Conservation (phyloP, 2,329 filamentous ascomycete genomes). For the Amylocarpus encephaloides region DNA sequence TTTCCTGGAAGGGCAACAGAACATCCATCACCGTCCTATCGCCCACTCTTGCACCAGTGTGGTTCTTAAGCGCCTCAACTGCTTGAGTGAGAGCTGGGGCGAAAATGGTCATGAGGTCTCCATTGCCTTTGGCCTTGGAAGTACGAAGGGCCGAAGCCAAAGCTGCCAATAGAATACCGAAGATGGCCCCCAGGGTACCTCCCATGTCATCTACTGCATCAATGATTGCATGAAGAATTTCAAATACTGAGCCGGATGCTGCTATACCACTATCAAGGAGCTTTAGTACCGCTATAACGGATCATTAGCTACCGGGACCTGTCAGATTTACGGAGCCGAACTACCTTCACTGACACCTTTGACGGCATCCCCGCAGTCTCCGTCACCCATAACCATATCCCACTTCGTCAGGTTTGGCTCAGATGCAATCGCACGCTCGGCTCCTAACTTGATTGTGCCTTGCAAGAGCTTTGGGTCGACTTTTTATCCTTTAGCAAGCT, state of each 20-base stretch:
- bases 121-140: not conserved
- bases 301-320: not conserved
- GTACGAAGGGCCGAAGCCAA: constrained; percentile 18
- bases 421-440: constrained; percentile 32
- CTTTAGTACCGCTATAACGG: constrained; percentile 23
- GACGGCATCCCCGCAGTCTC: constrained; percentile 32
- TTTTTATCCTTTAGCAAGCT: constrained; percentile 3
- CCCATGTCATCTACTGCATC: constrained; percentile 33
- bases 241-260: constrained; percentile 30
- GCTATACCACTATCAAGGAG: constrained; percentile 29
- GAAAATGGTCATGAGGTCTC: constrained; percentile 15
- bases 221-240: constrained; percentile 28
- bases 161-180: constrained; percentile 29
- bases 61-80: constrained; percentile 25
- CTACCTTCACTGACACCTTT: constrained; percentile 23
- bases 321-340: not conserved
- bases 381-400: constrained; percentile 36
- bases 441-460: constrained; percentile 26
- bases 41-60: constrained; percentile 28
- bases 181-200: constrained; percentile 31
- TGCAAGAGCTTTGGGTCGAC: constrained; percentile 29
- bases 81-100: constrained; percentile 17
- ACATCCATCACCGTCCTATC: constrained; percentile 32
- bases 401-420: constrained; percentile 49
- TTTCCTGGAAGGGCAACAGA: constrained; percentile 28